phyloP scores from a whole-genome alignment of 2,329 filamentous ascomycete genomes.

The Diaporthe australafricana region DNA sequence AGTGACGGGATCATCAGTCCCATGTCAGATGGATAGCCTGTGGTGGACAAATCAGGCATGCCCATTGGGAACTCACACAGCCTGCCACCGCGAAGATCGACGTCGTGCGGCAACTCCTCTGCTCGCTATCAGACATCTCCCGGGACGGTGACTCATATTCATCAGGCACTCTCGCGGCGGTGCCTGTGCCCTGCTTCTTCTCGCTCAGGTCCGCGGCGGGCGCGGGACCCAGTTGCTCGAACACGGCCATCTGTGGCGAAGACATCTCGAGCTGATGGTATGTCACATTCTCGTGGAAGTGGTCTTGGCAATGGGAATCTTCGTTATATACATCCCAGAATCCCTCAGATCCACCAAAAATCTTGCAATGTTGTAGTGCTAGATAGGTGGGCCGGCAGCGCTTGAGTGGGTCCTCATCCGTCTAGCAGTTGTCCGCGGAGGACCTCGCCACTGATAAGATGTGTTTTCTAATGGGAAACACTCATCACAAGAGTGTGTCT shows the following conservation, averaged over 20 bases:
- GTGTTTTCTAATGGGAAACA: not conserved
- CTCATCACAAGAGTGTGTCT: not conserved
- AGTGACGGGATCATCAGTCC: not conserved
- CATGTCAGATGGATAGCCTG: not conserved
- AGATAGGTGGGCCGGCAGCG: conserved; percentile 4
- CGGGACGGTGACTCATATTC: rapidly evolving
- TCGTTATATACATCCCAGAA: not conserved
- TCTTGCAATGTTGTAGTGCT: not conserved
- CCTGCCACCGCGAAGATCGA: conserved; percentile 27
- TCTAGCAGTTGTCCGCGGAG: conserved; percentile 2
- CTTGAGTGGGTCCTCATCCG: conserved; percentile 20
- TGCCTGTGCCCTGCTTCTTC: not conserved
- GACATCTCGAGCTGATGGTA: not conserved
- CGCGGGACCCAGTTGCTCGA: not conserved
- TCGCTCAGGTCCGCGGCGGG: not conserved
- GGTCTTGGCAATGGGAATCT: not conserved
- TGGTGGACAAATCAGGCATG: rapidly evolving
- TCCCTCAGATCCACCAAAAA: not conserved
- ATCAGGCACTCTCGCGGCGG: not conserved
- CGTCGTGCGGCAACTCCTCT: not conserved
- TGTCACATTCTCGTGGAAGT: not conserved
- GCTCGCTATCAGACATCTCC: not conserved
- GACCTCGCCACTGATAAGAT: conserved; percentile 1
- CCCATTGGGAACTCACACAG: not conserved
- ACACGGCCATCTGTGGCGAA: not conserved